Conservation (phyloP, 2,329 filamentous ascomycete species). For the Colletotrichum orchidophilum region DNA sequence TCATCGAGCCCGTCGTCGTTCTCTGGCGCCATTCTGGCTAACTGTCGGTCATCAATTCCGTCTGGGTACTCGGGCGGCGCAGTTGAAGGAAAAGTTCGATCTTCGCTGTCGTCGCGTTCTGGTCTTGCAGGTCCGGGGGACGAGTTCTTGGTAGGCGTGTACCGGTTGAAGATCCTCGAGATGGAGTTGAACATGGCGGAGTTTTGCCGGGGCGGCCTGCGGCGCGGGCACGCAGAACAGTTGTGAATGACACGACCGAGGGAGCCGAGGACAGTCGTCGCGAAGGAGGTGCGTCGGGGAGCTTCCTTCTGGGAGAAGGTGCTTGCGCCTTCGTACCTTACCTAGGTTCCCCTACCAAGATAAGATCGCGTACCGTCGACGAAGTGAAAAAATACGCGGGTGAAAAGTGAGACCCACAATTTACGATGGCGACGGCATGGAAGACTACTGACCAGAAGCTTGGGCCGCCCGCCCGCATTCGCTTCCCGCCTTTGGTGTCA, state of each 20-base stretch:
- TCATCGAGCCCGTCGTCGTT: neutral
- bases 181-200: slow-evolving; percentile 28
- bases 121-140: slow-evolving; percentile 25
- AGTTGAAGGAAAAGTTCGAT: slow-evolving; percentile 5
- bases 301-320: neutral
- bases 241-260: neutral
- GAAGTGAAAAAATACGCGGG: neutral
- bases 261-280: neutral
- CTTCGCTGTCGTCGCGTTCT: neutral
- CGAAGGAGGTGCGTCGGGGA: neutral
- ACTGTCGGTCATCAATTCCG: slow-evolving; percentile 1
- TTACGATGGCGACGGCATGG: neutral
- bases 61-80: slow-evolving; percentile 15
- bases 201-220: neutral
- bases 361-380: neutral
- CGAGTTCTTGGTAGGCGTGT: slow-evolving; percentile 22
- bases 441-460: neutral
- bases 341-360: neutral
- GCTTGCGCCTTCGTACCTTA: neutral
- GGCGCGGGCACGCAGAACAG: neutral
- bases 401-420: neutral
- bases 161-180: slow-evolving; percentile 12
- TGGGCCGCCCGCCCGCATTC: neutral
- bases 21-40: neutral
- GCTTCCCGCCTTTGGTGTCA: neutral